These are phyloP conservation scores for Volvox carteri DNA, from an alignment of 163 green algal genomes.

Conservation along the genomic window DNA sequence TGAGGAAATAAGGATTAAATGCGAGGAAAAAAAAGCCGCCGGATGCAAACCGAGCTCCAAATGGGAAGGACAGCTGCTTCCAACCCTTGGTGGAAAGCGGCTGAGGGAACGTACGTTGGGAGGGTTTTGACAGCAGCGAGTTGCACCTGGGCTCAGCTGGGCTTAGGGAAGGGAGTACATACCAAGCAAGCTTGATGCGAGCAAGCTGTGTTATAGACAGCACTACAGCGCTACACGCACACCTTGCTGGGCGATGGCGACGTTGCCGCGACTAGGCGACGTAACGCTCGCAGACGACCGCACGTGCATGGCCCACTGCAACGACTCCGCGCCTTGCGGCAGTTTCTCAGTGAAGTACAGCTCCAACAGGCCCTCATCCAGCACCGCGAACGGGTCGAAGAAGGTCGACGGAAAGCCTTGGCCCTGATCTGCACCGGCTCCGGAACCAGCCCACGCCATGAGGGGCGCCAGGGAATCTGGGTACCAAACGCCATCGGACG, in stretches of 20 bases:
- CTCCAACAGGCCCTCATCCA: conserved; percentile 3
- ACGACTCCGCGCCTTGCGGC: background rate
- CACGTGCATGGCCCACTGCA: conserved; percentile 72
- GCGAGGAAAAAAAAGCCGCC: too few relatives aligned
- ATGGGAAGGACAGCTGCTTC: too few relatives aligned
- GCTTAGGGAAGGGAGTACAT: too few relatives aligned
- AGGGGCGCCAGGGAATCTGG: conserved; percentile 57
- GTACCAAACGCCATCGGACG: conserved; percentile 69
- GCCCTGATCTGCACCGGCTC: conserved; percentile 33
- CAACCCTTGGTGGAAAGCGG: too few relatives aligned
- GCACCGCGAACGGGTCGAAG: conserved; percentile 66
- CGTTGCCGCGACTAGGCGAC: conserved; percentile 63
- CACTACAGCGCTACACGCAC: too few relatives aligned
- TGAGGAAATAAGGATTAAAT: too few relatives aligned
- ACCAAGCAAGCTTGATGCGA: too few relatives aligned
- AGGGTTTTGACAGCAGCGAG: too few relatives aligned
- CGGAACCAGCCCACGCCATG: conserved; percentile 70
- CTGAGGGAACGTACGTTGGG: too few relatives aligned
- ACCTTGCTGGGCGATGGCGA: conserved; percentile 64
- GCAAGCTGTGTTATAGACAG: too few relatives aligned
- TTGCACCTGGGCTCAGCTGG: too few relatives aligned
- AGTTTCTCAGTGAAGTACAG: conserved; percentile 69
- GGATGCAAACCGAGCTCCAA: too few relatives aligned
- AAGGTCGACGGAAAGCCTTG: background rate
- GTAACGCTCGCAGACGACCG: conserved; percentile 14